Conservation (phyloP, 1,139 yeast species). For the Pichia sp. region DNA sequence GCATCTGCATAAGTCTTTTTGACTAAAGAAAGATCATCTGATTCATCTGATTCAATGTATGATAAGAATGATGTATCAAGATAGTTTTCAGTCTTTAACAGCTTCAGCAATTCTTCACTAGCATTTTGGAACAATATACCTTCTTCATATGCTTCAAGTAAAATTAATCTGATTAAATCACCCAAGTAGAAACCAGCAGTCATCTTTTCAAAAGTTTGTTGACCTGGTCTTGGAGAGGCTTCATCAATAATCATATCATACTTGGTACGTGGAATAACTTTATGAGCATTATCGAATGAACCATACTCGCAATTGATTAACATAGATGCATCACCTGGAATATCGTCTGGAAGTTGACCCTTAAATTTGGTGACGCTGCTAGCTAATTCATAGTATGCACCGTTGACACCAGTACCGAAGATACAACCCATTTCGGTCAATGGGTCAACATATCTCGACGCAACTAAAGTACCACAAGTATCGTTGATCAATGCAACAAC, state of each 20-base stretch:
- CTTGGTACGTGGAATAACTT: constrained; percentile 84
- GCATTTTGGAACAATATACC: constrained; percentile 51
- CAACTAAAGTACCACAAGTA: constrained; percentile 96
- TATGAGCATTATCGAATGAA: constrained; percentile 92
- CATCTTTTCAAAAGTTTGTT: constrained; percentile 97
- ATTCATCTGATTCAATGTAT: constrained; percentile 85
- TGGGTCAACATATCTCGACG: constrained; percentile 91
- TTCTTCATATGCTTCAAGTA: constrained; percentile 68
- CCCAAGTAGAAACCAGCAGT: constrained; percentile 97
- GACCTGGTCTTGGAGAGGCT: constrained; percentile 96
- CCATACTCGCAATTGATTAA: constrained; percentile 99
- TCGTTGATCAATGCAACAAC: constrained; percentile 96
- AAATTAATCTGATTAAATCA: constrained; percentile 79
- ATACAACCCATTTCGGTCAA: constrained; percentile 94
- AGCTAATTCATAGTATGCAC: constrained; percentile 88
- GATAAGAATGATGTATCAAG: constrained; percentile 93
- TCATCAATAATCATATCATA: constrained; percentile 80
- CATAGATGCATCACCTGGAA: constrained; percentile 70
- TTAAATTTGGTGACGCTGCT: constrained; percentile 79
- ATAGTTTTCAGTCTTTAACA: constrained; percentile 60
- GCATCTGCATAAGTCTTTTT: constrained; percentile 60
- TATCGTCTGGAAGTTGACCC: constrained; percentile 66
- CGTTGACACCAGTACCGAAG: constrained; percentile 98
- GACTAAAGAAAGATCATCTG: constrained; percentile 80
- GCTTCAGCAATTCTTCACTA: constrained; percentile 37